Percentiles rank a stretch among this genome's conserved stretches.
Conservation (phyloP, 306 rosid genomes). For the Carpinus fangiana region DNA sequence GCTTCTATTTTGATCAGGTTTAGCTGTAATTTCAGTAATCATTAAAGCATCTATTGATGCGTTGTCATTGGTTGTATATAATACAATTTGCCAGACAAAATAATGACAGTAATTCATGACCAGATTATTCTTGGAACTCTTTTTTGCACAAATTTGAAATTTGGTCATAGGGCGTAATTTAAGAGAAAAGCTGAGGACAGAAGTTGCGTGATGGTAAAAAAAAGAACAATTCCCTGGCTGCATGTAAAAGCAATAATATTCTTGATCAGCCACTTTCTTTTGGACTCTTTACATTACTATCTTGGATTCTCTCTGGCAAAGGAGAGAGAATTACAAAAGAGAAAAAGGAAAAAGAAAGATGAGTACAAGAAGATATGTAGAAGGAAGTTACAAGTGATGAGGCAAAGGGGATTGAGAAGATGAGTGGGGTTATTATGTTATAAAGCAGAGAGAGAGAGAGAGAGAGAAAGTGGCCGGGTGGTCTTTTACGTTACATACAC, state of each 20-base stretch:
- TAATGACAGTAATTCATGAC: slow-evolving; percentile 16
- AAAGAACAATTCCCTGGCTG: slow-evolving; percentile 7
- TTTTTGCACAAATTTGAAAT: neutral
- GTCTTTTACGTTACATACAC: slow-evolving; percentile 48
- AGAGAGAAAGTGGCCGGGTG: slow-evolving; percentile 50
- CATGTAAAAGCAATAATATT: slow-evolving; percentile 47
- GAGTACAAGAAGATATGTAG: slow-evolving; percentile 8
- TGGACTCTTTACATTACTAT: slow-evolving; percentile 47
- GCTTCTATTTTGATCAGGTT: slow-evolving; percentile 18
- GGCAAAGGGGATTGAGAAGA: slow-evolving; percentile 51
- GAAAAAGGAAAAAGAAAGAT: neutral
- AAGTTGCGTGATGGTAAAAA: slow-evolving; percentile 2
- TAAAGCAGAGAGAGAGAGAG: slow-evolving; percentile 37
- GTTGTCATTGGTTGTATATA: slow-evolving; percentile 36
- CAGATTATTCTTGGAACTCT: too few relatives aligned
- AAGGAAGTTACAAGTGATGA: slow-evolving; percentile 35
- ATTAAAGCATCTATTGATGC: slow-evolving; percentile 30
- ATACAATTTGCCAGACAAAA: slow-evolving; percentile 31
- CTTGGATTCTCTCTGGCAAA: slow-evolving; percentile 56
- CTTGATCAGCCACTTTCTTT: slow-evolving; percentile 46
- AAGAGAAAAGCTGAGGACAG: slow-evolving; percentile 28
- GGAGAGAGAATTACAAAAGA: slow-evolving; percentile 12
- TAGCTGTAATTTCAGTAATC: slow-evolving; percentile 27
- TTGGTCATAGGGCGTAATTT: slow-evolving; percentile 27
- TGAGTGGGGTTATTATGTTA: slow-evolving; percentile 12